phyloP scores from a whole-genome alignment of 1,139 yeast species.

The Debaryomyces fabryi region DNA sequence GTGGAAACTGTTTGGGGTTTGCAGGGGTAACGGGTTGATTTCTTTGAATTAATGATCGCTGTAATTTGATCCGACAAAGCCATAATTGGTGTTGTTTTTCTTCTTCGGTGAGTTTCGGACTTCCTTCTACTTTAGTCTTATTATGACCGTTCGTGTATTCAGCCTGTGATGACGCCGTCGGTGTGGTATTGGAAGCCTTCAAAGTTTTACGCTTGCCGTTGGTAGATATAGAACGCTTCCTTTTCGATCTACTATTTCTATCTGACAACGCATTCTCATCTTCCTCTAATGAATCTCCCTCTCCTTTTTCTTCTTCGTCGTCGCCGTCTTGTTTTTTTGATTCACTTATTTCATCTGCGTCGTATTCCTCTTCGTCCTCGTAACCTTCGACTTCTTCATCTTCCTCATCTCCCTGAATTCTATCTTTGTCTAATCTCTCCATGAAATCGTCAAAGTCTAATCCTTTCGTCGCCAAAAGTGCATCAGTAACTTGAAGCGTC shows the following conservation, averaged over 20 bases:
- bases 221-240: background rate
- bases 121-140: constrained; percentile 18
- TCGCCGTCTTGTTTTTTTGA: constrained; percentile 19
- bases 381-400: constrained; percentile 32
- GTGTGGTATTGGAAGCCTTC: constrained; percentile 5
- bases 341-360: constrained; percentile 20
- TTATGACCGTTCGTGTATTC: constrained; percentile 10
- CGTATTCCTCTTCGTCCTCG: constrained; percentile 26
- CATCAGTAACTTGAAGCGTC: constrained; percentile 40
- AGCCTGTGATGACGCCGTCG: background rate
- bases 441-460: constrained; percentile 44
- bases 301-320: constrained; percentile 13
- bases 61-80: constrained; percentile 51
- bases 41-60: constrained; percentile 48
- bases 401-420: constrained; percentile 19
- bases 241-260: background rate
- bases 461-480: constrained; percentile 43
- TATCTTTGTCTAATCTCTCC: constrained; percentile 28
- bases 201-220: constrained; percentile 10
- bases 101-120: constrained; percentile 27
- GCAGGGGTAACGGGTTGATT: constrained; percentile 44
- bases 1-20: constrained; percentile 35
- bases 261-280: background rate
- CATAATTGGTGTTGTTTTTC: constrained; percentile 51
- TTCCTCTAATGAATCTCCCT: background rate